phyloP scores from a whole-genome alignment of 2,329 filamentous ascomycete species.

The Pestalotiopsis sp. region DNA sequence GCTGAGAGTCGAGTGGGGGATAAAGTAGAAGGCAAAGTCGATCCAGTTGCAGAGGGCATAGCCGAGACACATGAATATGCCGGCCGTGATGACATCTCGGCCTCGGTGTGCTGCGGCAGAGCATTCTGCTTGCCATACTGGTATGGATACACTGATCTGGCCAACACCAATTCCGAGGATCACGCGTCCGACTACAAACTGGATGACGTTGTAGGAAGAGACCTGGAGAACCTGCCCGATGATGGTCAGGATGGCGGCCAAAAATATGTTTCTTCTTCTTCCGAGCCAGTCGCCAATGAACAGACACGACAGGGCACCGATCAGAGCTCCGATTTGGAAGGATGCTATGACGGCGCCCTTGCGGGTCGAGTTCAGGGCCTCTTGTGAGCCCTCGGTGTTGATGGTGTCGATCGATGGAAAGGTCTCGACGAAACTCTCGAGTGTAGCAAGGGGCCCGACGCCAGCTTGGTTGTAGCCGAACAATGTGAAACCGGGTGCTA shows the following conservation, averaged over 20 bases:
- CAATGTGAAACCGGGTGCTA: slow-evolving; percentile 44
- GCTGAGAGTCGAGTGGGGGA: slow-evolving; percentile 25
- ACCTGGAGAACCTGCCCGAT: slow-evolving; percentile 44
- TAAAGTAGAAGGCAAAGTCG: slow-evolving; percentile 44
- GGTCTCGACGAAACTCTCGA: slow-evolving; percentile 33
- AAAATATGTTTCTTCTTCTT: slow-evolving; percentile 41
- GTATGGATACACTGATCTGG: slow-evolving; percentile 40
- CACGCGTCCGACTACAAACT: slow-evolving; percentile 43
- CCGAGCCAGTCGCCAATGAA: slow-evolving; percentile 41
- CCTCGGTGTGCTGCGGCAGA: slow-evolving; percentile 44
- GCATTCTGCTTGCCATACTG: slow-evolving; percentile 42
- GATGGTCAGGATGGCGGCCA: slow-evolving; percentile 39
- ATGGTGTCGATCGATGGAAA: slow-evolving; percentile 42
- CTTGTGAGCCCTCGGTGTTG: slow-evolving; percentile 29
- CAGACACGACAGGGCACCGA: slow-evolving; percentile 38
- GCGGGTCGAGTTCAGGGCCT: slow-evolving; percentile 34
- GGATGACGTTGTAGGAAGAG: slow-evolving; percentile 38
- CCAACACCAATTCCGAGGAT: slow-evolving; percentile 42
- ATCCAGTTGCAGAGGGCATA: slow-evolving; percentile 46
- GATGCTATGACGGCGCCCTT: slow-evolving; percentile 39
- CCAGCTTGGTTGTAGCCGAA: slow-evolving; percentile 45
- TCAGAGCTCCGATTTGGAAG: slow-evolving; percentile 39
- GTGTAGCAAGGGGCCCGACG: slow-evolving; percentile 37
- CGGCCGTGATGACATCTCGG: slow-evolving; percentile 38
- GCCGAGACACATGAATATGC: slow-evolving; percentile 37